Conservation (phyloP, 148 eudicot species). For the Fagopyrum esculentum region DNA sequence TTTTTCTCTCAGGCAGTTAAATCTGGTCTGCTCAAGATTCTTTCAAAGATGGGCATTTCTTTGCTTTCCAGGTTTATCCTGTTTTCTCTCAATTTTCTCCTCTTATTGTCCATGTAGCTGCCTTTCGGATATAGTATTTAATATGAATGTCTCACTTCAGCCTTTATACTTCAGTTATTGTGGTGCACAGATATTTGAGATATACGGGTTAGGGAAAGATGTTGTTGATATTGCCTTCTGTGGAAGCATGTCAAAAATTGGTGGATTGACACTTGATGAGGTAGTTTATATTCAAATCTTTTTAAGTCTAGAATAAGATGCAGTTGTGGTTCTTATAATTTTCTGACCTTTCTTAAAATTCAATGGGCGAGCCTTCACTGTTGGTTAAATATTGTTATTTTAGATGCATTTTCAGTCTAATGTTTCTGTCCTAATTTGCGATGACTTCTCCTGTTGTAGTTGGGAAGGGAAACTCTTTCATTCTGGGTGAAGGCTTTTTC, state of each 20-base stretch:
- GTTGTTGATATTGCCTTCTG: conserved; percentile 80
- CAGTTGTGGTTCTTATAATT: neutral
- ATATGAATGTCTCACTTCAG: conserved; percentile 7
- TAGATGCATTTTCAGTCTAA: neutral
- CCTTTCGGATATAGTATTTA: neutral
- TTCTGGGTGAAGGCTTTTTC: conserved; percentile 99
- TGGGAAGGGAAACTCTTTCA: conserved; percentile 91
- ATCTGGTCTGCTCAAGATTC: conserved; percentile 84
- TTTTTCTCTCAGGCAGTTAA: conserved; percentile 59
- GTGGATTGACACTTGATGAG: conserved; percentile 97
- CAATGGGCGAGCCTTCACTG: neutral
- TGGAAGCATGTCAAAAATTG: conserved; percentile 83
- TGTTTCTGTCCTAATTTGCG: neutral
- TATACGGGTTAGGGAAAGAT: conserved; percentile 88
- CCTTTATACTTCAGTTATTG: conserved; percentile 56
- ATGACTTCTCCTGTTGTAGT: conserved; percentile 40
- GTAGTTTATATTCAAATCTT: conserved; percentile 28
- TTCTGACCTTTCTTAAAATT: neutral
- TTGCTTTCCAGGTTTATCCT: conserved; percentile 81
- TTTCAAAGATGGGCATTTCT: conserved; percentile 98
- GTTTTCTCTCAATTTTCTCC: conserved; percentile 1
- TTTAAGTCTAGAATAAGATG: neutral
- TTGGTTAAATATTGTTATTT: neutral
- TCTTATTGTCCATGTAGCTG: neutral
- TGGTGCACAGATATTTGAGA: conserved; percentile 98